These are phyloP conservation scores for Oryza punctata DNA, from an alignment of 176 grass and related monocot genomes.

Conservation along the genomic window DNA sequence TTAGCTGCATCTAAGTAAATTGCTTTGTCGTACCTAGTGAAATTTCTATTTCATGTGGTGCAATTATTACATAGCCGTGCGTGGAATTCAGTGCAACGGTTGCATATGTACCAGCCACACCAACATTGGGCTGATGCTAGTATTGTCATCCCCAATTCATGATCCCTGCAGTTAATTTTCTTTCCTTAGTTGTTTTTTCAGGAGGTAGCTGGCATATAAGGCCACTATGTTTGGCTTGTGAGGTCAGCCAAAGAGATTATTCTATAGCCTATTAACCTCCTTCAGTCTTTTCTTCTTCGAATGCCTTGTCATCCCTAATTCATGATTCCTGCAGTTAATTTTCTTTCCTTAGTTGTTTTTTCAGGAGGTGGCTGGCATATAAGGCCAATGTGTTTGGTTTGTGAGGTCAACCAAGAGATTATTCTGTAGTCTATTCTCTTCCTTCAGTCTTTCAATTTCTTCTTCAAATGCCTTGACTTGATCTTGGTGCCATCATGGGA, in stretches of 20 bases:
- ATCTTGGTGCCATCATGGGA: background rate
- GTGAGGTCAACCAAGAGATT: background rate
- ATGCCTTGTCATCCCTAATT: no score
- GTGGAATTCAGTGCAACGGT: background rate
- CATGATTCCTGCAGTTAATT: background rate
- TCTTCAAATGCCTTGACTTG: background rate
- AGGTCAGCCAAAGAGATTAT: no score
- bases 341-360: background rate
- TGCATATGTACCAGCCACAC: background rate
- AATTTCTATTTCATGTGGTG: background rate
- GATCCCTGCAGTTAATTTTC: no score
- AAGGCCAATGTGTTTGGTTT: background rate
- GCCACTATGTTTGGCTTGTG: no score
- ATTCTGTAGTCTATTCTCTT: background rate
- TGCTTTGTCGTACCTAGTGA: background rate
- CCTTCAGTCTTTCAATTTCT: background rate
- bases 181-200: no score
- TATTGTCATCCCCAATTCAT: background rate
- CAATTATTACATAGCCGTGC: background rate
- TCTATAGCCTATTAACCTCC: no score
- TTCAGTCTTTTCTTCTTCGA: no score
- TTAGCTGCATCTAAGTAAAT: no score
- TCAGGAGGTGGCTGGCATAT: background rate
- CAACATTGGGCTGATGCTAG: no score
- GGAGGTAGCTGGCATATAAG: no score